A percentile compares a stretch with the other conserved stretches of the same genome.
Conservation (phyloP, 345 rosid genomes). For the Rhodomyrtus tomentosa region DNA sequence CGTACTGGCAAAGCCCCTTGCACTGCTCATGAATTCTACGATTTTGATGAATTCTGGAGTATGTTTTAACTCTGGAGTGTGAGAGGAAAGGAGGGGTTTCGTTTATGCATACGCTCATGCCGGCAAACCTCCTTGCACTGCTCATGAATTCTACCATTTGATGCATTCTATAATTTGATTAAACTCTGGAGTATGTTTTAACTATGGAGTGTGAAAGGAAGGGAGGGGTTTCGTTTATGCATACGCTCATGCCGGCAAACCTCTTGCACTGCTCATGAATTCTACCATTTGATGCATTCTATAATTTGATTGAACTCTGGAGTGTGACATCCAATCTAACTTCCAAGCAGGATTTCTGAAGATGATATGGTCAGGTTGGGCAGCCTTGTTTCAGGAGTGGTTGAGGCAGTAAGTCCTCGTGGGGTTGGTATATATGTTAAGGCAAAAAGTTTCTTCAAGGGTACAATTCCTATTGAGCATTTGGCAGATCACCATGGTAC, state of each 20-base stretch:
- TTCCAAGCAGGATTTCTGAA: conserved; percentile 51
- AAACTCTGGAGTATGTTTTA: not conserved
- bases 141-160: not conserved
- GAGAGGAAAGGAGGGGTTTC: not conserved
- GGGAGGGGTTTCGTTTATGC: not conserved
- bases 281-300: not conserved
- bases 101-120: not conserved
- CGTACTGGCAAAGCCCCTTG: no score
- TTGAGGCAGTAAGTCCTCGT: conserved; percentile 53
- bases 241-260: not conserved
- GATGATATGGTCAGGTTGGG: conserved; percentile 73
- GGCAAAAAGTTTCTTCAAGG: conserved; percentile 50
- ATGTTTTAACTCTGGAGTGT: not conserved
- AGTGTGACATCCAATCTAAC: not conserved
- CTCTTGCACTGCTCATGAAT: not conserved
- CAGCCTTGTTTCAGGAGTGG: conserved; percentile 65
- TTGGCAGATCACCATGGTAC: conserved; percentile 92
- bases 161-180: no score
- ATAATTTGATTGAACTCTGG: not conserved
- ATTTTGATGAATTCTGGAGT: no score
- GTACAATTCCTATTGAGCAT: conserved; percentile 68
- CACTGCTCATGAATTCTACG: no score
- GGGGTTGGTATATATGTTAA: conserved; percentile 47
- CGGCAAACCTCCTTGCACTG: not conserved
- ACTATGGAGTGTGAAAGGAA: not conserved